These are phyloP conservation scores for Ostreobium quekettii DNA, from an alignment of 139 green algal species.

Conservation along the genomic window DNA sequence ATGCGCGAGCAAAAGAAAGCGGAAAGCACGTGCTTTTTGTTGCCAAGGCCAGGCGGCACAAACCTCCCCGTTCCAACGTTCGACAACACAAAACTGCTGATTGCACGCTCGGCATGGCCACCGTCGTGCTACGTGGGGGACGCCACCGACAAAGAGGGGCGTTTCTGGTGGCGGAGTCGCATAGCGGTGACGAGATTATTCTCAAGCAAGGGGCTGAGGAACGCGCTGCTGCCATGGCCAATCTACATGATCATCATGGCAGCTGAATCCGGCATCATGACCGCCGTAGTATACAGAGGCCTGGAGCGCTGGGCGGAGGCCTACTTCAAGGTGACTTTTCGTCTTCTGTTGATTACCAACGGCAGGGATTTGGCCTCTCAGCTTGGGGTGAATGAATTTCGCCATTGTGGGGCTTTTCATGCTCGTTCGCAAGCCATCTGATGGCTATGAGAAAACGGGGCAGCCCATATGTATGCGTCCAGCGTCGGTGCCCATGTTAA, in stretches of 20 bases:
- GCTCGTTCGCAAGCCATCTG: neutral
- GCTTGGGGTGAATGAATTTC: neutral
- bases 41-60: neutral
- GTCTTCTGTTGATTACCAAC: neutral
- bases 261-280: neutral
- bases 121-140: conserved; percentile 23
- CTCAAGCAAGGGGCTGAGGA: neutral
- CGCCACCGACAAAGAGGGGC: conserved; percentile 18
- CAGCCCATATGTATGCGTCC: neutral
- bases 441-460: neutral
- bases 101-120: conserved; percentile 17
- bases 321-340: neutral
- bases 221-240: conserved; percentile 7
- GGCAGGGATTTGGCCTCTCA: neutral
- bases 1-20: too few species aligned
- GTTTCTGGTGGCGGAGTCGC: conserved; percentile 22
- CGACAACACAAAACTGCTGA: conserved; percentile 24
- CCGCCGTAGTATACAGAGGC: neutral
- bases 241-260: conserved; percentile 14
- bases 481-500: too few species aligned
- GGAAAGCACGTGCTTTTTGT: too few species aligned
- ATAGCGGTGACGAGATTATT: conserved; percentile 16
- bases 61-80: conserved; percentile 1
- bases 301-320: conserved; percentile 4
- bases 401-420: neutral